These are phyloP conservation scores for Starmera quercuum DNA, from an alignment of 805 yeast genomes.

Conservation along the genomic window DNA sequence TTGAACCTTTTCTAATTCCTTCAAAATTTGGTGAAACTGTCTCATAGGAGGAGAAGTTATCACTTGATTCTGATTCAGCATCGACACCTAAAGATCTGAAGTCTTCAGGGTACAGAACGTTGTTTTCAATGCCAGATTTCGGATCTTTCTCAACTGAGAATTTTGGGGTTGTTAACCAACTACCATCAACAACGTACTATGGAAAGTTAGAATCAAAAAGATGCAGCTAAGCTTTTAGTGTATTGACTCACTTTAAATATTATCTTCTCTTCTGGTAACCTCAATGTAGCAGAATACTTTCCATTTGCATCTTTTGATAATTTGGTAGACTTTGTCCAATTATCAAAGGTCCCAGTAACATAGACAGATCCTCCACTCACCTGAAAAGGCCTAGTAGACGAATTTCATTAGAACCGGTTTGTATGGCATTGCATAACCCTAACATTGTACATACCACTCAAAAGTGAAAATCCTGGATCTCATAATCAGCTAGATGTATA, in stretches of 20 bases:
- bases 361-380: constrained; percentile 34
- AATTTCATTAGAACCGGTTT: too few species aligned
- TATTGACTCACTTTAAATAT: constrained; percentile 36
- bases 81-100: constrained; percentile 1
- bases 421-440: too few species aligned
- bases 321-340: constrained; percentile 42
- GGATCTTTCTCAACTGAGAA: constrained; percentile 33
- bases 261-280: constrained; percentile 29
- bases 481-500: too few species aligned
- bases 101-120: constrained; percentile 33
- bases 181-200: constrained; percentile 48
- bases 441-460: too few species aligned
- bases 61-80: background rate
- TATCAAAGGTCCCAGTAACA: constrained; percentile 54
- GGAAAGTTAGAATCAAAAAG: too few species aligned
- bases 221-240: too few species aligned
- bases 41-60: background rate
- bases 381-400: constrained; percentile 24
- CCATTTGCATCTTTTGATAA: constrained; percentile 32
- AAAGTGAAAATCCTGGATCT: too few species aligned
- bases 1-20: background rate
- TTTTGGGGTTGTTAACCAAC: constrained; percentile 37
- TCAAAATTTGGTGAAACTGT: background rate
- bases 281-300: constrained; percentile 37
- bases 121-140: constrained; percentile 41